Evolutionary conservation across 179 eudicot species (phyloP).

Genomic region (Vitellaria paradoxa): DNA sequence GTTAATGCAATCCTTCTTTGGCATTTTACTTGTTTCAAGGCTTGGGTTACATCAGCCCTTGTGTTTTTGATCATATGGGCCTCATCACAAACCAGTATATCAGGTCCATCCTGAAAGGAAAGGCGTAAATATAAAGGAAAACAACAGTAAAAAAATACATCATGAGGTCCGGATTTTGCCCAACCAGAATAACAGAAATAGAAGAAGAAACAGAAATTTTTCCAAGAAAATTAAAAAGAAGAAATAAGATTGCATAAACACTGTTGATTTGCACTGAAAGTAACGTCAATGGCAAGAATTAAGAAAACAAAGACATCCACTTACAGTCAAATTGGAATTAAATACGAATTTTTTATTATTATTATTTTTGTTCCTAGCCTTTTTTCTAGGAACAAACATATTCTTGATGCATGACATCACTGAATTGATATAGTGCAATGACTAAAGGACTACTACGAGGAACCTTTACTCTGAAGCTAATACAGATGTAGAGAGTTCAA

Average conservation of each 20-base stretch:
- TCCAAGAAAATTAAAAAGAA: neutral
- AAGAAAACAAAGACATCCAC: neutral
- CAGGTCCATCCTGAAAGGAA: conserved; percentile 86
- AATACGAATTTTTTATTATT: too few relatives aligned
- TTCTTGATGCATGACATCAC: too few relatives aligned
- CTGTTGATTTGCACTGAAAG: neutral
- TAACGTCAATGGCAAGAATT: neutral
- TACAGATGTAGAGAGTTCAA: too few relatives aligned
- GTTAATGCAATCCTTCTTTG: conserved; percentile 98
- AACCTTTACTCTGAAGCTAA: too few relatives aligned
- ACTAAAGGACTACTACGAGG: too few relatives aligned
- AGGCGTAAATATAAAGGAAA: too few relatives aligned
- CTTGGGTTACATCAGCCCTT: conserved; percentile 84
- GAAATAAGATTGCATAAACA: neutral
- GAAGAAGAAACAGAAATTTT: neutral
- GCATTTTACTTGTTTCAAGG: conserved; percentile 86
- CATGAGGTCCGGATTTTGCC: neutral
- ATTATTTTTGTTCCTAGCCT: too few relatives aligned
- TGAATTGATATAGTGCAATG: too few relatives aligned
- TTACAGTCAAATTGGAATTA: too few relatives aligned
- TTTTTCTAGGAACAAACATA: too few relatives aligned
- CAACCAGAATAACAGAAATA: neutral
- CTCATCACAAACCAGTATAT: conserved; percentile 98
- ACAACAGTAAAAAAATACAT: neutral
- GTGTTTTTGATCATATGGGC: conserved; percentile 98